These are phyloP conservation scores for Sporobolomyces roseus DNA, from an alignment of 768 basidiomycete species.

Conservation along the genomic window DNA sequence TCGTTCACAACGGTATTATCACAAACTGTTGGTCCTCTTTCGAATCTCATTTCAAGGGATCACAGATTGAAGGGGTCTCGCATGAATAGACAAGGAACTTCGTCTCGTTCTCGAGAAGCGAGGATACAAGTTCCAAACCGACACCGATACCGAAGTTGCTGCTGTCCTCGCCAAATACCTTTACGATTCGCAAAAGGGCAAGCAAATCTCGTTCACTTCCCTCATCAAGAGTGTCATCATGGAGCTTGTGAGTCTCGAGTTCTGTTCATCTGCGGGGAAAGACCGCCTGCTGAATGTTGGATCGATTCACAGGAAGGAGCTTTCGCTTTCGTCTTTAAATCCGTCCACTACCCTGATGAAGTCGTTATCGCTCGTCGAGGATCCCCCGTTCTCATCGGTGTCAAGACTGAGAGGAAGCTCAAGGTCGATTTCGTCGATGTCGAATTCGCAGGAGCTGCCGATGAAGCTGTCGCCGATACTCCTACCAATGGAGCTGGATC, in stretches of 20 bases:
- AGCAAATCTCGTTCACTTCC: constrained; percentile 79
- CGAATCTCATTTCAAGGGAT: neutral
- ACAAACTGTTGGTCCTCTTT: constrained; percentile 63
- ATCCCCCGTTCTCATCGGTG: constrained; percentile 91
- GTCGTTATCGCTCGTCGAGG: constrained; percentile 94
- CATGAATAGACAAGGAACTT: constrained; percentile 60
- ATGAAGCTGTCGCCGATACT: constrained; percentile 27
- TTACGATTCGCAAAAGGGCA: constrained; percentile 84
- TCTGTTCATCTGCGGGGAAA: neutral
- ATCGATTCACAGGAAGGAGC: constrained; percentile 67
- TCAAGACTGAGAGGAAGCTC: constrained; percentile 99
- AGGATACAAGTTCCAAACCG: constrained; percentile 87
- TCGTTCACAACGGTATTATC: constrained; percentile 99
- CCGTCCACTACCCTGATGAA: constrained; percentile 88
- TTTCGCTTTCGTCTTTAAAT: constrained; percentile 99
- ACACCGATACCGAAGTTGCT: constrained; percentile 97
- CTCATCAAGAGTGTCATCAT: constrained; percentile 92
- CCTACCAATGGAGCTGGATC: constrained; percentile 44
- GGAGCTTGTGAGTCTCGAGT: constrained; percentile 60
- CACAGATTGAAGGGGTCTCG: too few species aligned
- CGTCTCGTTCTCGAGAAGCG: constrained; percentile 89
- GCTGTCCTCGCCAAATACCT: constrained; percentile 95
- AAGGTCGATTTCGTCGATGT: constrained; percentile 99
- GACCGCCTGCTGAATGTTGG: neutral
- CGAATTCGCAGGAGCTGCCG: constrained; percentile 63